Evolutionary conservation across 2,329 filamentous ascomycete species (phyloP).

Genomic region (Fusarium chuoi): DNA sequence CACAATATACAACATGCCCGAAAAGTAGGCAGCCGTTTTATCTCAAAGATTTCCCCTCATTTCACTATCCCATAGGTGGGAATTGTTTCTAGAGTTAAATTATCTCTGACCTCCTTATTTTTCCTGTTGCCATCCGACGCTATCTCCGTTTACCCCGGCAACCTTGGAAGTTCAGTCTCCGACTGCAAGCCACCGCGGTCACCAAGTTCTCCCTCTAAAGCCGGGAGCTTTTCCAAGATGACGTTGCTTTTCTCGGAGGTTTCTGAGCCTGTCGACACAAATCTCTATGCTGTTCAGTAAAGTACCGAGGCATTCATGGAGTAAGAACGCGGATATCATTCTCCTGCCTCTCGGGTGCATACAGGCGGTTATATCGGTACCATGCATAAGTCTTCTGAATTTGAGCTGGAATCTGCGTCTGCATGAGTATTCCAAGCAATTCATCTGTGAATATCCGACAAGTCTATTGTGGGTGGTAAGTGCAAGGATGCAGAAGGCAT

Average conservation of each 20-base stretch:
- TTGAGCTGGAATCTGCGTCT: neutral
- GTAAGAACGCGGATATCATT: neutral
- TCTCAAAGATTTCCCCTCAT: neutral
- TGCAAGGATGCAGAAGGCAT: neutral
- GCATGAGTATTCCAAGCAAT: neutral
- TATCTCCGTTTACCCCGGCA: neutral
- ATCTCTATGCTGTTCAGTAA: neutral
- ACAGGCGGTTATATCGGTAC: neutral
- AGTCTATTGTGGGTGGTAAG: neutral
- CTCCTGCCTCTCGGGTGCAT: neutral
- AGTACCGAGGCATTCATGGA: neutral
- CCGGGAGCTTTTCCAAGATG: neutral
- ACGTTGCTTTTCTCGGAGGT: rapidly evolving
- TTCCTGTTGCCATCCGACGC: neutral
- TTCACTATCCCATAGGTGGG: neutral
- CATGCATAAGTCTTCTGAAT: neutral
- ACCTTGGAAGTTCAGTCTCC: neutral
- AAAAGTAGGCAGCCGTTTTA: neutral
- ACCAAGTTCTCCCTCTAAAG: neutral
- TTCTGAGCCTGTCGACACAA: neutral
- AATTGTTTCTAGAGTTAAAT: neutral
- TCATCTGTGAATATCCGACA: neutral
- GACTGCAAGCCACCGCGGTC: neutral
- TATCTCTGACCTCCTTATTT: neutral
- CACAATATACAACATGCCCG: neutral